Base-by-base conservation (phyloP, 306 rosid species). In the Vicia sativa region DNA sequence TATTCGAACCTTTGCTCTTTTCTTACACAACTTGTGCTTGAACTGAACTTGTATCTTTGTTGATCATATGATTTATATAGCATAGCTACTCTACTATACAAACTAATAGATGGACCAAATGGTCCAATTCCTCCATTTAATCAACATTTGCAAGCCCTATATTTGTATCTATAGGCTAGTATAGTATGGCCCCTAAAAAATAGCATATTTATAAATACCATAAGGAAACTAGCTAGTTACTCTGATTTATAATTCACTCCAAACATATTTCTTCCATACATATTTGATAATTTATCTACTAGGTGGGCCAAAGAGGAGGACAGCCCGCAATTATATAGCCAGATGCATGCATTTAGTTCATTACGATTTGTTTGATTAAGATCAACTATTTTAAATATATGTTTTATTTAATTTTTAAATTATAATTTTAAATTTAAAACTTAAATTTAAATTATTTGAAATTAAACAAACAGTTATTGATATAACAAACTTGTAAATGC, bases 91-190 rank as follows among this genome's bases (percentile, higher is more conserved):
- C 2, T 10, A 5, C 34, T 44, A 31, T 28, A 38, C 37, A 21
- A 9, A 11, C 35, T 69, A 43, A 39, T 53, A 43, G 71, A 74
- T 57, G 77, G 73, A 72, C 77, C 77, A 38, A 65, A 77, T 58
- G 73, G 73, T 57, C 72, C 66, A 42, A 62, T 50, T 50, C 37
- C 1, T 1, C 34, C 1, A 5, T 53, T 53, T 53, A 39, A 52
- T 69, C 13, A 68, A 42, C 31, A 23, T 70, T 60, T 52, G 8
- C 21, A 50, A 67, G 15, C 44, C 34, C 6, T 54, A 4, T 14
- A 76, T 62, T 76, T 76, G 75, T 76, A 55, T 62, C 28, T 31
- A 9, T 9, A 37, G 55, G 10, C 34, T 11, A 16, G 0, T 45
- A 14, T 45, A 18, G 52, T 6, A 34, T 13, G 28, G 38, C 12